Base-by-base conservation (phyloP, 116 monocot species). In the Dioscorea cayenensis region DNA sequence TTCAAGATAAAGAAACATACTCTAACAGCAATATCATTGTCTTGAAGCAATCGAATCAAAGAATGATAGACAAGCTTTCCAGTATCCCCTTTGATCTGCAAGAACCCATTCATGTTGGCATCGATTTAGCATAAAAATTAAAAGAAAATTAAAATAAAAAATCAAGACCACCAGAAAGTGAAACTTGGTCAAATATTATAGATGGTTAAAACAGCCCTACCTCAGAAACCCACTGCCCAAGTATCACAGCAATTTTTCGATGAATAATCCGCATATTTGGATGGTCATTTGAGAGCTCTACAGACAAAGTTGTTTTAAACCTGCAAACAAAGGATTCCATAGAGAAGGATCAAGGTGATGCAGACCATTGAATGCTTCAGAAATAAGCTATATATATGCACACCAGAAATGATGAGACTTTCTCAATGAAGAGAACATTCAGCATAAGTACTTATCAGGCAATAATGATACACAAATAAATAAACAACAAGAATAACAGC, bases 21-120 rank as follows among this genome's bases (percentile, higher is more conserved):
- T 74, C 90, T 91, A 81, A 99, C 94, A 80, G 94, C 93, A 66
- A 93, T 77, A 70, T 99, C 99, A 52, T 83, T 67, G 64, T 89
- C 89, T 66, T 99, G 91, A 83, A 99, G 91, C 79, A 99, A 87
- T 82, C 80, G 82, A 71, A 94, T 79, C 63, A 99, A 84, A 29
- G 91, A 86, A 82, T 78, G 83, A 48, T 85, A 99, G 17, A 94
- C 99, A 58, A 74, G 73, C 77, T 85, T 94, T 69, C 85, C 73
- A 48, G 83, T 89, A 63, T 87, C 83, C 32, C 84, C 94, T 94
- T 99, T 94, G 23, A 99, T 94, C 99, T 99, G 84, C 64, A 60
- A 67, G 61, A 65, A 32, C 32, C 32, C 32, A 32, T 32, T 32
- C 32, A 12, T 43, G 12, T 43, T 43, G 43, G 1, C 12, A 43